phyloP scores from a whole-genome alignment of 2,329 filamentous ascomycete species.

The Aspergillus intermedius region DNA sequence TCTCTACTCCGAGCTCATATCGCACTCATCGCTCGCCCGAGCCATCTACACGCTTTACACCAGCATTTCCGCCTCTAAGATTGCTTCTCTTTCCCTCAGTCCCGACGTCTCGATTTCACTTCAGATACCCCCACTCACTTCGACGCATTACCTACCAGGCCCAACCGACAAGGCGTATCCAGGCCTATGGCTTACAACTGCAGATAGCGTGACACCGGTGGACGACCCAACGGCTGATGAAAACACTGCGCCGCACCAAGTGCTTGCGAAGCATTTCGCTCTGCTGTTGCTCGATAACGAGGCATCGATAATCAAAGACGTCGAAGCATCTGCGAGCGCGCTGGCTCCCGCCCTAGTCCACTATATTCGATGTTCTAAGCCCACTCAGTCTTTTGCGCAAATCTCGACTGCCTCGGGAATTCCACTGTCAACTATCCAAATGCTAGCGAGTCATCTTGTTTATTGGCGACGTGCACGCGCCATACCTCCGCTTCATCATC shows the following conservation, averaged over 20 bases:
- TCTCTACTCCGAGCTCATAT: constrained; percentile 40
- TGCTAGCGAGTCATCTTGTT: constrained; percentile 86
- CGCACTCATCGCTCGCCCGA: constrained; percentile 69
- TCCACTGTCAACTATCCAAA: constrained; percentile 71
- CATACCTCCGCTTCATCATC: constrained; percentile 80
- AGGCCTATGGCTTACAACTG: constrained; percentile 81
- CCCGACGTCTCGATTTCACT: constrained; percentile 55
- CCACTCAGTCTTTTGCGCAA: constrained; percentile 65
- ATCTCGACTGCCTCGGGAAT: constrained; percentile 58
- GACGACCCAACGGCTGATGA: constrained; percentile 57
- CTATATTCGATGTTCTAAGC: constrained; percentile 54
- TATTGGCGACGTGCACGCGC: constrained; percentile 92
- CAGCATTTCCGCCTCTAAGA: constrained; percentile 74
- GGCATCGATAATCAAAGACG: constrained; percentile 65
- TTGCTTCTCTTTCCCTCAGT: constrained; percentile 74
- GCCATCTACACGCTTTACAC: constrained; percentile 78
- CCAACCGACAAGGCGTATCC: constrained; percentile 63
- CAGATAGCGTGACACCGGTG: constrained; percentile 67
- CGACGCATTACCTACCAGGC: constrained; percentile 65
- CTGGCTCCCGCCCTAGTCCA: constrained; percentile 72
- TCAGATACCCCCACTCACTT: constrained; percentile 57
- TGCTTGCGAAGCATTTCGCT: constrained; percentile 76
- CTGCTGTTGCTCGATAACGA: constrained; percentile 80
- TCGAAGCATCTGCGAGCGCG: constrained; percentile 64
- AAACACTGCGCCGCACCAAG: constrained; percentile 47